Evolutionary conservation across 2,329 filamentous ascomycete species (phyloP).

Genomic region (Aspergillus piperis): DNA sequence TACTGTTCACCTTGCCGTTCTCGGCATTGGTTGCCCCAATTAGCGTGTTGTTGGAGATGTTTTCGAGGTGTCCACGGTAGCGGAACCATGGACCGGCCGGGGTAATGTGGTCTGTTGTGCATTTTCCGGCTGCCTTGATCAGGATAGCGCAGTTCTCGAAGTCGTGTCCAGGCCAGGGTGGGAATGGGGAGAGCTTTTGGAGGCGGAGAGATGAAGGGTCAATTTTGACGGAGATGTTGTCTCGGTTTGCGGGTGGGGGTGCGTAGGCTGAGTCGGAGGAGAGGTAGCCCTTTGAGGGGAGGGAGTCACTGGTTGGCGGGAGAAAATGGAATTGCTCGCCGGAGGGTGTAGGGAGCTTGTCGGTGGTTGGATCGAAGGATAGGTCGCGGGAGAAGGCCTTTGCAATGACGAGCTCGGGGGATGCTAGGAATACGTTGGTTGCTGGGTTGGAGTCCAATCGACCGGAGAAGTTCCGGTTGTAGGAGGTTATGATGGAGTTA

Average conservation of each 20-base stretch:
- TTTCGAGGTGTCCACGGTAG: not conserved
- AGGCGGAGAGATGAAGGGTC: not conserved
- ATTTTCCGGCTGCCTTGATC: slow-evolving; percentile 1
- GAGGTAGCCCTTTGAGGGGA: not conserved
- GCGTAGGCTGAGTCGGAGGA: not conserved
- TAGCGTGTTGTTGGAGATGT: slow-evolving; percentile 2
- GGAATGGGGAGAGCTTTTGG: not conserved
- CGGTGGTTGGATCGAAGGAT: not conserved
- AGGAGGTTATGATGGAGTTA: not conserved
- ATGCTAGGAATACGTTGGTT: not conserved
- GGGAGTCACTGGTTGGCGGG: not conserved
- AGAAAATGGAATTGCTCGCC: not conserved
- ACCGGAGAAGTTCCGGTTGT: not conserved
- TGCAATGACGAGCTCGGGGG: not conserved
- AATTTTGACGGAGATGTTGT: not conserved
- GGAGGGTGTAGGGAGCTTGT: not conserved
- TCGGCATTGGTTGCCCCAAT: slow-evolving; percentile 2
- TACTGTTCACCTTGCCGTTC: not conserved
- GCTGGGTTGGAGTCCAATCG: not conserved
- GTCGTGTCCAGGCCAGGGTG: not conserved
- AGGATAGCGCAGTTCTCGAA: not conserved
- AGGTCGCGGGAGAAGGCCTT: not conserved
- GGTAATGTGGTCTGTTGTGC: not conserved
- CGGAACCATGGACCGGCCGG: slow-evolving; percentile 1
- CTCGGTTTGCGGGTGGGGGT: not conserved